Conservation (phyloP, 2,329 filamentous ascomycete genomes). For the Chaetomiaceae sp. region DNA sequence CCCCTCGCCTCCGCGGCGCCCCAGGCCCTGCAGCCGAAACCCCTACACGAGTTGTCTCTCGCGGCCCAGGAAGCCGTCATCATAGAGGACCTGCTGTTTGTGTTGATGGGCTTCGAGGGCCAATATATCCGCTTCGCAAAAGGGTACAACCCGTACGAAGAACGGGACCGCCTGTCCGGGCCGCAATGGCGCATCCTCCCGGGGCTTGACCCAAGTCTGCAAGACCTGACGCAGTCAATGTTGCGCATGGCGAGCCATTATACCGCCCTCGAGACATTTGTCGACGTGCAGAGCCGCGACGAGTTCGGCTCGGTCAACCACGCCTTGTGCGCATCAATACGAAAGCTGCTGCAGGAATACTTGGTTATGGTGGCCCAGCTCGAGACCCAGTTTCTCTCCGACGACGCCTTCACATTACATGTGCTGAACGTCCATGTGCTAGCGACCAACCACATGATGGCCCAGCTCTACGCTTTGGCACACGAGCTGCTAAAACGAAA, state of each 20-base stretch:
- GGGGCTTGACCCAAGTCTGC: conserved; percentile 84
- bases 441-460: conserved; percentile 84
- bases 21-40: conserved; percentile 59
- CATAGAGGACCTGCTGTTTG: conserved; percentile 85
- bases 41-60: conserved; percentile 66
- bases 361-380: conserved; percentile 87
- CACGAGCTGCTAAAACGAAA: conserved; percentile 87
- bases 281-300: conserved; percentile 88
- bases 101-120: conserved; percentile 98
- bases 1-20: conserved; percentile 73
- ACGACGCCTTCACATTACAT: conserved; percentile 84
- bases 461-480: conserved; percentile 81
- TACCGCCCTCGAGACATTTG: conserved; percentile 82
- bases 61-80: conserved; percentile 83
- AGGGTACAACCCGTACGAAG: conserved; percentile 75
- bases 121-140: conserved; percentile 88
- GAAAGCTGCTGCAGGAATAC: conserved; percentile 89
- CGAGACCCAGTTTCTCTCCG: conserved; percentile 88
- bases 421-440: conserved; percentile 89
- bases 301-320: conserved; percentile 95
- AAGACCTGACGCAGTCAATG: conserved; percentile 83
- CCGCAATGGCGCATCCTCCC: conserved; percentile 74
- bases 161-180: conserved; percentile 81
- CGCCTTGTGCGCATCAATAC: conserved; percentile 89
- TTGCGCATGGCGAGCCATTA: conserved; percentile 93